Evolutionary conservation across 1,284 basidiomycete genomes (phyloP), one percentile per base, ranked within the genome.

Genomic region (Tilletia indica): DNA sequence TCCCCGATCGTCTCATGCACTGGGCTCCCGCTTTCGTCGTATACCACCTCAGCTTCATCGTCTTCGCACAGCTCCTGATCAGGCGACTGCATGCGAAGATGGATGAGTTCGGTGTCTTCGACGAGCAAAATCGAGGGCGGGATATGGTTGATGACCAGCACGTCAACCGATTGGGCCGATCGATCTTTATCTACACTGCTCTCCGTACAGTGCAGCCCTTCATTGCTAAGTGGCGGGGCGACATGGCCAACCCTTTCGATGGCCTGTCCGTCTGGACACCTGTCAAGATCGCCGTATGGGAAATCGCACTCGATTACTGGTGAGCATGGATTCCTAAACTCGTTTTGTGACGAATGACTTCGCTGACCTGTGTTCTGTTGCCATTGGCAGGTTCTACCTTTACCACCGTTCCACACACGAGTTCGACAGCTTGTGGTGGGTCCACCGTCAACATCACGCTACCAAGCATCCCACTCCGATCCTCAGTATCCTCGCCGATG

Each of bases 101-200:
- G 80, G 76, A 68, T 9, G 21, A 72, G 4, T 81, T 79, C 70
- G 80, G 80, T 12, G 71, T 71, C 2, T 78, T 81, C 25, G 80
- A 81, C 73, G 80, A 81, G 71, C 77, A 80, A 70, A 81, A 81
- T 70, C 75, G 80, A n/a, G 80, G 80, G 21, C 78, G 80, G 51
- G 80, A 81, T 70, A 75, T 81, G 64, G 79, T 81, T 66, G 80
- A 81, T 70, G 80, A 81, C 75, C 73, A 74, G 68, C 80, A 81
- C 73, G 80, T 79, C 72, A 81, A 81, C 74, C 80, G 80, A 70
- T 75, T 81, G 56, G 80, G 80, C 16, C 77, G 80, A 31, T 77
- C 76, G 34, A 80, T 81, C 72, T 80, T 80, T 69, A 79, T 81
- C 72, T 81, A 81, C 77, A 81, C 80, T 72, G 74, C 80, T 72